Conservation (phyloP, 805 yeast genomes). For the Candida verbasci region DNA sequence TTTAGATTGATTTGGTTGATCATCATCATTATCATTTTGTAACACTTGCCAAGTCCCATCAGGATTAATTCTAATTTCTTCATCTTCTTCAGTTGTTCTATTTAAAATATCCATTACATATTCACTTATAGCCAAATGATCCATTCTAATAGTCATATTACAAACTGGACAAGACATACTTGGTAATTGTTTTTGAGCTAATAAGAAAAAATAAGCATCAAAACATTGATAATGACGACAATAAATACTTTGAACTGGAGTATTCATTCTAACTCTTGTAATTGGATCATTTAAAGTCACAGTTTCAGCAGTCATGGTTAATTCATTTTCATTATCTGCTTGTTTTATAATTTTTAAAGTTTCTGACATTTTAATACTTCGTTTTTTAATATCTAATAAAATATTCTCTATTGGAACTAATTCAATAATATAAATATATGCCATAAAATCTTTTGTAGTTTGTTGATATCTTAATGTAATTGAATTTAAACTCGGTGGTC, state of each 20-base stretch:
- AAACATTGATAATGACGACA: conserved; percentile 88
- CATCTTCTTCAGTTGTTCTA: conserved; percentile 42
- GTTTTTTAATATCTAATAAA: conserved; percentile 17
- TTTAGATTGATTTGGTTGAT: not conserved
- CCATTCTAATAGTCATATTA: conserved; percentile 44
- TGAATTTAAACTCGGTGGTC: conserved; percentile 30
- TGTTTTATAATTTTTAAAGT: conserved; percentile 46
- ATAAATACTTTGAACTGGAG: conserved; percentile 64
- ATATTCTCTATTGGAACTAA: conserved; percentile 18
- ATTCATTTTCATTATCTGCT: conserved; percentile 50
- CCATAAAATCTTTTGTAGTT: conserved; percentile 45
- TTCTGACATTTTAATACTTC: conserved; percentile 48
- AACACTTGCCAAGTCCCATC: conserved; percentile 69
- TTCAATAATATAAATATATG: conserved; percentile 60
- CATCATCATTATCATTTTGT: not conserved
- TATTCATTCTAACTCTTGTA: conserved; percentile 60
- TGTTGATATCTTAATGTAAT: conserved; percentile 57
- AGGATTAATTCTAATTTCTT: conserved; percentile 58
- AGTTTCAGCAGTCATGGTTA: conserved; percentile 61
- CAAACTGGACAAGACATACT: conserved; percentile 92
- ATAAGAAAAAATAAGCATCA: conserved; percentile 71
- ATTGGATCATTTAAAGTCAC: conserved; percentile 77
- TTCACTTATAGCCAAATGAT: conserved; percentile 69
- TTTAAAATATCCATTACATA: conserved; percentile 61
- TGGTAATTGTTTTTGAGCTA: conserved; percentile 73